Percentiles rank a stretch among this genome's conserved stretches.
Evolutionary conservation across 1,284 basidiomycete genomes (phyloP).

Genomic region (Rhodotorula sp.): DNA sequence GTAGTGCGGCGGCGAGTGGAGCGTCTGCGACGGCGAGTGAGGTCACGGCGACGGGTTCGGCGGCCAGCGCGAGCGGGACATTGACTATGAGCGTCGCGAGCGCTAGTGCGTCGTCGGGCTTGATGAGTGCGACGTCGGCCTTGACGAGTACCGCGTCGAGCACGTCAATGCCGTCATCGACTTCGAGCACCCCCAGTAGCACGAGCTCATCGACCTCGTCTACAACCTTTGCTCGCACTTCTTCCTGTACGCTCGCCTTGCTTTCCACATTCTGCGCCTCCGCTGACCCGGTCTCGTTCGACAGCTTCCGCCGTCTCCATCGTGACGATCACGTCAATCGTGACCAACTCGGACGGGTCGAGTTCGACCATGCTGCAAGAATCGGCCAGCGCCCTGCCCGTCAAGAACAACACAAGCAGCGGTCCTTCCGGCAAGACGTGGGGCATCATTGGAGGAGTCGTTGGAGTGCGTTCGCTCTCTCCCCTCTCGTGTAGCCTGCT

Average conservation of each 20-base stretch:
- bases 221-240: background rate
- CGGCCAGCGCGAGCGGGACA: background rate
- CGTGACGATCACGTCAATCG: slow-evolving; percentile 38
- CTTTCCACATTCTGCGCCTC: rapidly evolving
- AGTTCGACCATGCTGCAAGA: slow-evolving; percentile 27
- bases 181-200: background rate
- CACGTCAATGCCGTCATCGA: background rate
- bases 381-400: slow-evolving; percentile 21
- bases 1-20: no score
- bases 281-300: no score
- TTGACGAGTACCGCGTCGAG: background rate
- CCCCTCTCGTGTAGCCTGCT: no score
- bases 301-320: slow-evolving; percentile 16
- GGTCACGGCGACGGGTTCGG: no score
- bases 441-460: slow-evolving; percentile 44
- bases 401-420: slow-evolving; percentile 6
- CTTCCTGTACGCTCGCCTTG: background rate
- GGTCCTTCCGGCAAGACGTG: slow-evolving; percentile 38
- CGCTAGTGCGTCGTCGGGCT: background rate
- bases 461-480: slow-evolving; percentile 31
- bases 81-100: background rate
- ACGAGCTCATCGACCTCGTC: background rate
- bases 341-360: slow-evolving; percentile 35
- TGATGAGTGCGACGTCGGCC: no score
- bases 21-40: no score